Evolutionary conservation across 2,329 filamentous ascomycete species (phyloP).

Genomic region (Orbilia brochopaga): DNA sequence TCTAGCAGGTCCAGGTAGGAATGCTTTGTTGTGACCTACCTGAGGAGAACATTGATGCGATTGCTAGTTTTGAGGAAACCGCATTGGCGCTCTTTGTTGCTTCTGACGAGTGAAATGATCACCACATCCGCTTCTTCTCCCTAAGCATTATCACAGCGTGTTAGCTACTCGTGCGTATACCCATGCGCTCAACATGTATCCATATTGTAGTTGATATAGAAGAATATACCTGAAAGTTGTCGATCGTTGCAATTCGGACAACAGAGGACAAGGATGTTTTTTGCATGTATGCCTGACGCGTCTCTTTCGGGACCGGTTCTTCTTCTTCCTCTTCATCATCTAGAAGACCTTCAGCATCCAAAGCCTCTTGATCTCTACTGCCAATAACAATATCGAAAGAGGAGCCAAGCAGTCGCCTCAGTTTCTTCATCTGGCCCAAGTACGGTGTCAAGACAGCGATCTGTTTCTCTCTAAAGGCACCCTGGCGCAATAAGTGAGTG

Average conservation of each 20-base stretch:
- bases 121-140: constrained; percentile 77
- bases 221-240: constrained; percentile 55
- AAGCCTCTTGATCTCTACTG: constrained; percentile 56
- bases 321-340: constrained; percentile 11
- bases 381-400: constrained; percentile 56
- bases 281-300: constrained; percentile 68
- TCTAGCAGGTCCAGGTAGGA: neutral
- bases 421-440: constrained; percentile 56
- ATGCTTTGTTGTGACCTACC: constrained; percentile 23
- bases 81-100: constrained; percentile 66
- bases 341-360: constrained; percentile 43
- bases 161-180: too few relatives aligned
- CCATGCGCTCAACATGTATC: too few relatives aligned
- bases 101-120: constrained; percentile 73
- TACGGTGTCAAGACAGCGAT: constrained; percentile 61
- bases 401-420: constrained; percentile 52
- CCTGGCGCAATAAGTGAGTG: constrained; percentile 60
- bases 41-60: constrained; percentile 54
- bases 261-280: constrained; percentile 59
- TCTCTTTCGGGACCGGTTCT: constrained; percentile 58
- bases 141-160: constrained; percentile 65
- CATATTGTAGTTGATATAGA: too few relatives aligned
- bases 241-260: constrained; percentile 54
- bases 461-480: constrained; percentile 59
- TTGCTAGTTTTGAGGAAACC: constrained; percentile 59